Evolutionary conservation across 2,329 filamentous ascomycete species (phyloP).

Genomic region (Paecilomyces variotii): DNA sequence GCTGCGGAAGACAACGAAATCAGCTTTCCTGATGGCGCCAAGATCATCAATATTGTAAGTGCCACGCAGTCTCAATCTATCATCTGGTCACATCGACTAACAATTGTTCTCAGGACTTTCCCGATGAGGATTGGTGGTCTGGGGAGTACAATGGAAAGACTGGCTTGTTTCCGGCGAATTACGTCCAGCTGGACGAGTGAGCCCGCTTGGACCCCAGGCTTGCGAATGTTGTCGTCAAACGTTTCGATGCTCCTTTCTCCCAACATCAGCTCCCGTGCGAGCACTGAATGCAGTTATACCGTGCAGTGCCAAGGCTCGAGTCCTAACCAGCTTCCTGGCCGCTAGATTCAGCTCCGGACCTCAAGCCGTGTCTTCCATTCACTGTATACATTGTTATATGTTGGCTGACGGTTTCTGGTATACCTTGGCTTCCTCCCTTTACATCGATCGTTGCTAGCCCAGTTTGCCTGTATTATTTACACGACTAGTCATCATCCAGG

Average conservation of each 20-base stretch:
- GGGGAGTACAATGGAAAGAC: slow-evolving; percentile 71
- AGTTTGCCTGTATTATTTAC: background rate
- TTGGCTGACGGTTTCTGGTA: background rate
- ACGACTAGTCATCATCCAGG: background rate
- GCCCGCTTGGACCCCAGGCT: background rate
- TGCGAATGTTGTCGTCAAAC: background rate
- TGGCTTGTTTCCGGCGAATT: slow-evolving; percentile 67
- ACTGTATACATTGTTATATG: background rate
- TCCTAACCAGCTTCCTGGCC: background rate
- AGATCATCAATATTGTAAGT: slow-evolving; percentile 68
- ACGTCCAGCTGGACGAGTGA: slow-evolving; percentile 37
- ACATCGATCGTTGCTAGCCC: background rate
- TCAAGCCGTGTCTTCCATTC: background rate
- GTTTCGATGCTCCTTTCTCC: too few species aligned
- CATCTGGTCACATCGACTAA: slow-evolving; percentile 15
- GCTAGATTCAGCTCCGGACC: background rate
- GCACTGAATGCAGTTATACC: background rate
- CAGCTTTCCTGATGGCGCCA: slow-evolving; percentile 84
- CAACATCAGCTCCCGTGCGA: background rate
- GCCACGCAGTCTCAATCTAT: background rate
- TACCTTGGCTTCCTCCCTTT: background rate
- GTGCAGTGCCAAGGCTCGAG: background rate
- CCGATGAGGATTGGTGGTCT: slow-evolving; percentile 98
- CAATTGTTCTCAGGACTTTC: slow-evolving; percentile 61
- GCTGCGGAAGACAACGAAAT: slow-evolving; percentile 85